phyloP scores from a whole-genome alignment of 2,329 filamentous ascomycete species.

The Paecilomyces sp. region DNA sequence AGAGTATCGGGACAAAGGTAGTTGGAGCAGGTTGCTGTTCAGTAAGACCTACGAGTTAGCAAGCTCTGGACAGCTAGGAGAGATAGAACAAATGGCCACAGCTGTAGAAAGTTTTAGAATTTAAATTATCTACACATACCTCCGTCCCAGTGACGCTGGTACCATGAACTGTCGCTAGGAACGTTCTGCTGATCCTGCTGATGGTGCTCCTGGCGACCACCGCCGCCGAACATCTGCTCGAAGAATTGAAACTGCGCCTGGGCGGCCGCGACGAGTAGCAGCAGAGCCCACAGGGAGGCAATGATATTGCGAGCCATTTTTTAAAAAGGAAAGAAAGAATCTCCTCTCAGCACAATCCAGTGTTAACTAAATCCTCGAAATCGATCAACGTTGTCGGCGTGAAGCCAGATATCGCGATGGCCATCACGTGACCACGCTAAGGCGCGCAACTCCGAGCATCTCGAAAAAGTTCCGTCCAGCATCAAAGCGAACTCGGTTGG shows the following conservation, averaged over 20 bases:
- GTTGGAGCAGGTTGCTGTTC: constrained; percentile 72
- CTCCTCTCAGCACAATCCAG: background rate
- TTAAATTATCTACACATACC: constrained; percentile 40
- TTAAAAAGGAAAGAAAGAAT: background rate
- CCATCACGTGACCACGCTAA: constrained; percentile 6
- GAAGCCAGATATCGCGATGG: constrained; percentile 21
- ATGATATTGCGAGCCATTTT: constrained; percentile 20
- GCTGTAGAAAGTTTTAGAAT: background rate
- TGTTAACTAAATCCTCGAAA: background rate
- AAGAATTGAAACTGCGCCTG: constrained; percentile 93
- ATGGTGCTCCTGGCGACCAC: constrained; percentile 46
- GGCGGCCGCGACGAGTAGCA: constrained; percentile 53
- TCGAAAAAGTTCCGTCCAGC: constrained; percentile 13
- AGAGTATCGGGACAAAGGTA: constrained; percentile 94
- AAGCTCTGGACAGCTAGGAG: background rate
- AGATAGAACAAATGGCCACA: constrained; percentile 5
- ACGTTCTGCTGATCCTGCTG: constrained; percentile 64
- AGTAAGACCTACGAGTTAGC: constrained; percentile 10
- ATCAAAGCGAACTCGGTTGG: background rate
- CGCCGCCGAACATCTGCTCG: constrained; percentile 84
- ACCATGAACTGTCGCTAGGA: constrained; percentile 74
- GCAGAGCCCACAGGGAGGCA: constrained; percentile 36
- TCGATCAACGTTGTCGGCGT: constrained; percentile 5
- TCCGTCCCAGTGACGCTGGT: constrained; percentile 62
- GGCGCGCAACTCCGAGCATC: constrained; percentile 2